Base-by-base conservation (phyloP, 2,329 filamentous ascomycete species). In the Fusarium solani-melongenae region DNA sequence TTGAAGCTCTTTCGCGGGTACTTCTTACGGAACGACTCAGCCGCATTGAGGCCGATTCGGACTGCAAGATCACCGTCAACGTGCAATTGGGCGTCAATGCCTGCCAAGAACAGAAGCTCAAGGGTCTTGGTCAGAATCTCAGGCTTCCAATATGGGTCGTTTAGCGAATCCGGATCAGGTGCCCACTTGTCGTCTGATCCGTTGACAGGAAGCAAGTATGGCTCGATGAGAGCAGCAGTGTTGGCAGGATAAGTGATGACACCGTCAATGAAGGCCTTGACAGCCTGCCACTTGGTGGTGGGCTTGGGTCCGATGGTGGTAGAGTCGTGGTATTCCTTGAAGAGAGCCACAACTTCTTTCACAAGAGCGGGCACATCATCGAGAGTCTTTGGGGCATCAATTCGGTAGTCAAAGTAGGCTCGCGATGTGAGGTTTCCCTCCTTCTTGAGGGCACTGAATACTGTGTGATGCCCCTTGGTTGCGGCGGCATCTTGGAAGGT, bases 161-260 rank as follows among this genome's bases (percentile, higher is more conserved):
- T 71, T 3, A 86, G 63, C 0, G 67, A 75, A n/a, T 70, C 39
- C 1, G 71, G 62, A 15, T 77, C 73, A 1, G 75, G 75, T 1
- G 51, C 75, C 75, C 75, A 77, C 27, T 60, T 58, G 7, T 56
- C 63, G 3, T 77, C 56, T 1, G 75, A 76, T 29, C 68, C 69
- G 29, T 74, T 69, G 57, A 76, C 64, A 1, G 76, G 76, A 0
- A 61, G 53, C 66, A 72, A 72, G 38, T 79, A 79, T 0, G 78
- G 78, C 22, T 79, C 76, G 14, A 79, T 74, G 2, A 79, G 61
- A 6, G 76, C 77, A 1, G 76, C 78, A 0, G 78, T 79, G 31
- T 78, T 79, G 29, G 77, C 70, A 1, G 78, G 77, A 39, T 79
- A 79, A 0, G 74, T 73, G 10, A 79, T 79, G 41, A 79, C 75